Evolutionary conservation across 2,329 filamentous ascomycete species (phyloP), one percentile per base, ranked within the genome.

Genomic region (Paraphaeosphaeria minitans): DNA sequence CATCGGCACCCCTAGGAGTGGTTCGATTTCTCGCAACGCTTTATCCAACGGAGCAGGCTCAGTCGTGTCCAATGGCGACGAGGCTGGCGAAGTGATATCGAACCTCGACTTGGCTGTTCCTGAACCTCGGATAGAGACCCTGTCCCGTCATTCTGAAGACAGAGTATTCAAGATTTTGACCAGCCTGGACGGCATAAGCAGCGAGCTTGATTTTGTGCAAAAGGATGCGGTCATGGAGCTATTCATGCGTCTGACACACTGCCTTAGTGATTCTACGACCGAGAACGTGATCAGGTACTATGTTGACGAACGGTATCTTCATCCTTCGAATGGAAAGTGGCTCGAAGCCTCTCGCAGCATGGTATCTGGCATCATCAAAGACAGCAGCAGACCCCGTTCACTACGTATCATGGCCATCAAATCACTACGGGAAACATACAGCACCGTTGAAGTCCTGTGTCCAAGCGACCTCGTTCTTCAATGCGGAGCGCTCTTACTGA

Each of bases 281-380:
- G 83, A 83, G 48, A 79, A 89, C 12, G 83, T 92, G 24, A 82
- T 92, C 45, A 83, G 86, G 46, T 87, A 91, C 70, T 90, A 89
- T 63, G 83, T 84, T 56, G 85, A 90, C 54, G 89, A 89, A 63
- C 82, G 88, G 47, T 88, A 86, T 66, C 90, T 90, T 66, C 89
- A 88, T 46, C 90, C 90, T 2, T 90, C 89, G 0, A 88, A 91
- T 65, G 75, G 82, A 48, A 80, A 85, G 37, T 93, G 89, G 90
- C 83, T 89, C 61, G 77, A 82, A 2, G 89, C 91, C 53, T 80
- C 89, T 55, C 78, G 79, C 16, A 77, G 85, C 27, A 82, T 92
- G 1, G 73, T 91, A 16, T 79, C 84, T 21, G 83, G 83, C 0
- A 89, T 92, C 68, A 87, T 90, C 65, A 82, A 83, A 43, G 85